Percentiles rank a stretch among this genome's conserved stretches.
Conservation (phyloP, 345 rosid species). For the Raphanus raphanistrum region DNA sequence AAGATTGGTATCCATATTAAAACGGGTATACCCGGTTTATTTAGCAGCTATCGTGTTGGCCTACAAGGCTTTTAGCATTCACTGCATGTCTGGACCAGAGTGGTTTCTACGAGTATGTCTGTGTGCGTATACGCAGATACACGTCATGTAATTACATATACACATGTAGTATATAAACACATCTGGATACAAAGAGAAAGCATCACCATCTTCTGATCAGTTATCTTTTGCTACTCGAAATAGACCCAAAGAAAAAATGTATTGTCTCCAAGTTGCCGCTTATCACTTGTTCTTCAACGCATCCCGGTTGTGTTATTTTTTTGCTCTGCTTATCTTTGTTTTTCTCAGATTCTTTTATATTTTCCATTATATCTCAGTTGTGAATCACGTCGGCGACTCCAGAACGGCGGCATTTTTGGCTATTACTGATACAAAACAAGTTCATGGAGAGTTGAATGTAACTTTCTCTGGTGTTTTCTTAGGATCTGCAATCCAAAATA, state of each 20-base stretch:
- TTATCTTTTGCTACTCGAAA: neutral
- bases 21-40: neutral
- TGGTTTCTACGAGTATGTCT: slow-evolving; percentile 8
- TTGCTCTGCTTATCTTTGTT: slow-evolving; percentile 26
- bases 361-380: neutral
- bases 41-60: neutral
- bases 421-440: slow-evolving; percentile 2
- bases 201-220: neutral
- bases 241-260: slow-evolving; percentile 13
- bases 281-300: slow-evolving; percentile 44
- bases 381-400: neutral
- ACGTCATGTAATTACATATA: slow-evolving; percentile 2
- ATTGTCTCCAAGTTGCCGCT: slow-evolving; percentile 42
- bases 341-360: slow-evolving; percentile 9
- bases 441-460: slow-evolving; percentile 17
- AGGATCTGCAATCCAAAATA: slow-evolving; percentile 10
- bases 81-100: slow-evolving; percentile 27
- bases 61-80: slow-evolving; percentile 17
- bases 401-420: neutral
- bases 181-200: slow-evolving; percentile 3
- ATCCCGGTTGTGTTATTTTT: slow-evolving; percentile 28
- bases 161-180: slow-evolving; percentile 22
- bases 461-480: slow-evolving; percentile 29
- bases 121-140: slow-evolving; percentile 21
- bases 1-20: neutral